These are phyloP conservation scores for Colletotrichum siamense DNA, from an alignment of 2,329 filamentous ascomycete genomes.

Conservation along the genomic window DNA sequence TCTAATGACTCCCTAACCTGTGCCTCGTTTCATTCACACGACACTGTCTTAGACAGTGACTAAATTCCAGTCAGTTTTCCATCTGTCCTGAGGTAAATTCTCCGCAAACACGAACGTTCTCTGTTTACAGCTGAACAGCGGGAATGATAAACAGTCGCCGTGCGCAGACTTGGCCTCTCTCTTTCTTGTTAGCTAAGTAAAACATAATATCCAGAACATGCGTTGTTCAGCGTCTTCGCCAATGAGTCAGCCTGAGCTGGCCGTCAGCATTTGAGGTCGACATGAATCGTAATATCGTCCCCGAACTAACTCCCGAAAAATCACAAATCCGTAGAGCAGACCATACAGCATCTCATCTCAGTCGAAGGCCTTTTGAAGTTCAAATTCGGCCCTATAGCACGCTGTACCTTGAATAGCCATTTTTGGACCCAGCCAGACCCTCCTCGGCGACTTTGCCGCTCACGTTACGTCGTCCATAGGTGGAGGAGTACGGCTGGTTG, in stretches of 20 bases:
- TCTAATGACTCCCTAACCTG: neutral
- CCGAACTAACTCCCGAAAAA: neutral
- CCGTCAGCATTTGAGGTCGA: neutral
- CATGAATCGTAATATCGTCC: neutral
- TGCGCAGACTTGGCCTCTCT: neutral
- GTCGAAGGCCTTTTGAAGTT: neutral
- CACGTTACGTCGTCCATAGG: slow-evolving; percentile 62
- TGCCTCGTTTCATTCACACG: neutral
- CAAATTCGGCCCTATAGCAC: slow-evolving; percentile 17
- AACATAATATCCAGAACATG: neutral
- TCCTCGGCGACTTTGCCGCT: slow-evolving; percentile 79
- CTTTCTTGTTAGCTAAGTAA: neutral
- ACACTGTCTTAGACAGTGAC: neutral
- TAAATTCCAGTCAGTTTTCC: neutral
- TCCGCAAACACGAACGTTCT: neutral
- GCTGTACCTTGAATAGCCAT: slow-evolving; percentile 25
- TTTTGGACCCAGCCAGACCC: slow-evolving; percentile 54
- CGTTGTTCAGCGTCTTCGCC: neutral
- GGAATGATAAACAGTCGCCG: neutral
- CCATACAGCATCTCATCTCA: neutral
- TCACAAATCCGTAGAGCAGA: neutral
- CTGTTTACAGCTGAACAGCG: neutral
- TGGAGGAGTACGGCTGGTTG: slow-evolving; percentile 29
- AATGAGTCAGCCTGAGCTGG: neutral
- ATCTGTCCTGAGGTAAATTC: neutral